Evolutionary conservation across 2,329 filamentous ascomycete species (phyloP).

Genomic region (Fonsecaea pedrosoi): DNA sequence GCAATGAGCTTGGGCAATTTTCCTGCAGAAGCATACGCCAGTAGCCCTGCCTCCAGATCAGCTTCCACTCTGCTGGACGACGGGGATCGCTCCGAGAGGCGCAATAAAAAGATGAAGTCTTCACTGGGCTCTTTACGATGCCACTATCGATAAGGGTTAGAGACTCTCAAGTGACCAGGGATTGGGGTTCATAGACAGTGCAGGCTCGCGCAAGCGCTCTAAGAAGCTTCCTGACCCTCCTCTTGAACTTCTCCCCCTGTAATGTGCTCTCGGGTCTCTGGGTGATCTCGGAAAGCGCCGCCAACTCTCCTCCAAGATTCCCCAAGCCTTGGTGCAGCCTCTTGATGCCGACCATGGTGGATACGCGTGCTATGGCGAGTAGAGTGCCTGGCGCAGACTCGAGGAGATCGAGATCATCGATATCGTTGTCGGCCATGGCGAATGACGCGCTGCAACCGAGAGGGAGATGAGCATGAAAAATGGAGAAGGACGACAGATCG

Average conservation of each 20-base stretch:
- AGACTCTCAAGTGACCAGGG: not conserved
- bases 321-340: not conserved
- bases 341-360: constrained; percentile 7
- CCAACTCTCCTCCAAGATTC: constrained; percentile 1
- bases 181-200: not conserved
- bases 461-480: no score
- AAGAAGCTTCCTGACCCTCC: constrained; percentile 12
- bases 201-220: constrained; percentile 10
- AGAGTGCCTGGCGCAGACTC: not conserved
- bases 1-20: constrained; percentile 1
- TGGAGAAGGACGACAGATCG: no score
- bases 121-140: not conserved
- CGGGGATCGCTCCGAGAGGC: not conserved
- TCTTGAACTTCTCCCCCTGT: not conserved
- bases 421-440: not conserved
- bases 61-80: not conserved
- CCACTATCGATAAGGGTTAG: not conserved
- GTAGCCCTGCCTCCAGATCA: not conserved
- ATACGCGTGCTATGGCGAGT: not conserved
- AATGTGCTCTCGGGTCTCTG: not conserved
- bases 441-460: no score
- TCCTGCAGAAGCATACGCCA: constrained; percentile 7
- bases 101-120: not conserved
- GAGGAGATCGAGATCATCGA: not conserved
- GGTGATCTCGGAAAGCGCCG: not conserved